These are phyloP conservation scores for Aspergillus novofumigatus DNA, from an alignment of 2,329 filamentous ascomycete genomes.

Conservation along the genomic window DNA sequence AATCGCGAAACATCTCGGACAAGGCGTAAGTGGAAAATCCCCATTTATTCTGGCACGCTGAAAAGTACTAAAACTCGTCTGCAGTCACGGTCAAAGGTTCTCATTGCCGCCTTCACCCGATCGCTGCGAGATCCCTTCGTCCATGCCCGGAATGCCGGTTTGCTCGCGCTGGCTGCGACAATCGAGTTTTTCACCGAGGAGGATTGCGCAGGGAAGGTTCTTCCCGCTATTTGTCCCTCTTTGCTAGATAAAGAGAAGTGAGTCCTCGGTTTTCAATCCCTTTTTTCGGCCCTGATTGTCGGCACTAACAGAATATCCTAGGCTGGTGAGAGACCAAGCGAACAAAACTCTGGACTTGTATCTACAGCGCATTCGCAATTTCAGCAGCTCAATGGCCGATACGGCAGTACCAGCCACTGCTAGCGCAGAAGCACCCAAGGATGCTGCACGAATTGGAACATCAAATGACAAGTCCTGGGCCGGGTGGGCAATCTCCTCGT, in stretches of 20 bases:
- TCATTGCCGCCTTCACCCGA: conserved; percentile 86
- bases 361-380: conserved; percentile 75
- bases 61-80: conserved; percentile 22
- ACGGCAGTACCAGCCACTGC: conserved; percentile 66
- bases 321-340: conserved; percentile 81
- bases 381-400: conserved; percentile 73
- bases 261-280: conserved; percentile 5
- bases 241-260: conserved; percentile 91
- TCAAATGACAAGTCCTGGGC: conserved; percentile 74
- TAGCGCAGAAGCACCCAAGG: conserved; percentile 41
- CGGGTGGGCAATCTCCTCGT: conserved; percentile 97
- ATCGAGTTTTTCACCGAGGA: conserved; percentile 83
- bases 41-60: no score
- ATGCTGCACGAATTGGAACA: conserved; percentile 71
- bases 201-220: conserved; percentile 76
- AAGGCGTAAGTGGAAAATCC: conserved; percentile 41
- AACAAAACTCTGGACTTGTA: conserved; percentile 86
- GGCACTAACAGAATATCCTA: conserved; percentile 19
- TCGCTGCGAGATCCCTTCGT: conserved; percentile 91
- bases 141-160: conserved; percentile 82
- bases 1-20: conserved; percentile 83
- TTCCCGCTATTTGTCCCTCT: conserved; percentile 78
- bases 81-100: conserved; percentile 77
- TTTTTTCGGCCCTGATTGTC: neutral
- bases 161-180: conserved; percentile 82